Percentiles rank a stretch among this genome's conserved stretches.
Conservation (phyloP, 2,329 filamentous ascomycete genomes). For the Fusarium brachygibbosum region DNA sequence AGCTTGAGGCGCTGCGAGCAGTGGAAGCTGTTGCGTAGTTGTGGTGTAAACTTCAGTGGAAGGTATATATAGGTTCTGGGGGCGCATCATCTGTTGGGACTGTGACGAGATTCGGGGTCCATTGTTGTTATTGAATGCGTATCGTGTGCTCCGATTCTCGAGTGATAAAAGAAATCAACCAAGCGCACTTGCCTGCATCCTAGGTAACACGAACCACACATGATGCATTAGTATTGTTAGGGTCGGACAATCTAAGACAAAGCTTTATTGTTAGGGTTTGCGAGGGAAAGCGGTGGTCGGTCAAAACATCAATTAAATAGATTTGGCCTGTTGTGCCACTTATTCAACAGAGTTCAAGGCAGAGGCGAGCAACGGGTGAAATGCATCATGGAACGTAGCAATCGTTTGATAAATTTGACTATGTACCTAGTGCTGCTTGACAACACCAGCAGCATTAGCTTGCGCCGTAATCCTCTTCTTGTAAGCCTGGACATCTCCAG, state of each 20-base stretch:
- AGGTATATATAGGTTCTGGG: conserved; percentile 3
- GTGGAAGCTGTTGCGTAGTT: not conserved
- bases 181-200: conserved; percentile 13
- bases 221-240: conserved; percentile 5
- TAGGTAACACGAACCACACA: conserved; percentile 32
- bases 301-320: not conserved
- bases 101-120: not conserved
- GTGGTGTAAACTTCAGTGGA: not conserved
- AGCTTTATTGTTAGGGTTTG: conserved; percentile 14
- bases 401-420: conserved; percentile 15
- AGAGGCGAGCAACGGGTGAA: not conserved
- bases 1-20: not conserved
- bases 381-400: not conserved
- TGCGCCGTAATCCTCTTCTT: conserved; percentile 96
- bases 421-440: conserved; percentile 69
- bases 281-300: not conserved
- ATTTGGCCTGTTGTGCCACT: not conserved
- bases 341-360: not conserved
- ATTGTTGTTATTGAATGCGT: conserved; percentile 13
- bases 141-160: conserved; percentile 13
- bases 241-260: conserved; percentile 20
- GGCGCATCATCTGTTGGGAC: conserved; percentile 2
- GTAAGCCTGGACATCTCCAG: conserved; percentile 94
- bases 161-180: conserved; percentile 13
- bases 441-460: conserved; percentile 89